Conservation (phyloP, 73 alveolate species). For the Paramecium sexaurelia region DNA sequence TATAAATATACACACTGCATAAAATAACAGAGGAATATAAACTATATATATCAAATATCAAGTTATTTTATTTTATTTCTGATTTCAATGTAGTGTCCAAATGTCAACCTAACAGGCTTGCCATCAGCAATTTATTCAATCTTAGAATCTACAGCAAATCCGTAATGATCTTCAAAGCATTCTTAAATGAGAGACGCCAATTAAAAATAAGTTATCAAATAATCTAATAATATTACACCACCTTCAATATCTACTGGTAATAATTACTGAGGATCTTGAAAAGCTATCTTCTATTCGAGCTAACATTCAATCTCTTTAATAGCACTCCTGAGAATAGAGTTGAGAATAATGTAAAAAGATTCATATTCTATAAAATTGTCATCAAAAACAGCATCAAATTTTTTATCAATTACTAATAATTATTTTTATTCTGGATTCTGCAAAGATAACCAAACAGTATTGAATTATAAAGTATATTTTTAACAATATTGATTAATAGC, state of each 20-base stretch:
- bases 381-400: constrained; percentile 68
- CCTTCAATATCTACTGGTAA: constrained; percentile 58
- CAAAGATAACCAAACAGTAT: constrained; percentile 51
- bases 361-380: constrained; percentile 65
- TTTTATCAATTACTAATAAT: constrained; percentile 2
- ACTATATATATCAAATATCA: constrained; percentile 59
- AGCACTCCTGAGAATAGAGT: constrained; percentile 54
- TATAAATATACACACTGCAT: neutral
- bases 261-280: constrained; percentile 2
- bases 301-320: constrained; percentile 51
- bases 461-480: neutral
- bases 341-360: constrained; percentile 57
- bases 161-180: constrained; percentile 24
- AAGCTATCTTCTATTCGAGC: constrained; percentile 11
- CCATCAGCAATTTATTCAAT: constrained; percentile 71
- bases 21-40: neutral
- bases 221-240: constrained; percentile 59
- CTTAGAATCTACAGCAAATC: constrained; percentile 65
- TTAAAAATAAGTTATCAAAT: constrained; percentile 58
- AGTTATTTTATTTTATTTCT: constrained; percentile 56
- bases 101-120: constrained; percentile 54
- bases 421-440: constrained; percentile 58
- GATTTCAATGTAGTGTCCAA: constrained; percentile 57
- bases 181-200: constrained; percentile 54
- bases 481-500: constrained; percentile 25